Evolutionary conservation across 768 basidiomycete genomes (phyloP).

Genomic region (Pisolithus albus): DNA sequence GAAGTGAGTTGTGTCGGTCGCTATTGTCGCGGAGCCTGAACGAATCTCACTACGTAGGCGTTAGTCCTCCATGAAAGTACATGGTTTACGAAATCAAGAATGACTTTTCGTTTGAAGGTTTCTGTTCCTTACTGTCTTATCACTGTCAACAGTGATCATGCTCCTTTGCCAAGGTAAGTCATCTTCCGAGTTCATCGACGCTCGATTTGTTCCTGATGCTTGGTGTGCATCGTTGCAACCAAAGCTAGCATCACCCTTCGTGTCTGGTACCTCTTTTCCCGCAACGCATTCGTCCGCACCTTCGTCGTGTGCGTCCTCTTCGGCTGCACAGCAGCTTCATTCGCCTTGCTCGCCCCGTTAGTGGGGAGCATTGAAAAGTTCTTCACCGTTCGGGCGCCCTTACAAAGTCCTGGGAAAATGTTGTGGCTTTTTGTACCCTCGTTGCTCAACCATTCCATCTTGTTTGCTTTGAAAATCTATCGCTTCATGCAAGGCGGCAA

Average conservation of each 20-base stretch:
- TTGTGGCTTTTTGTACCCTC: slow-evolving; percentile 11
- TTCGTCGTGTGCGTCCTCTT: background rate
- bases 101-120: background rate
- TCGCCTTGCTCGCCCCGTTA: background rate
- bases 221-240: too few species aligned
- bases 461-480: slow-evolving; percentile 13
- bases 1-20: background rate
- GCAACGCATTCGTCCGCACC: background rate
- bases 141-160: background rate
- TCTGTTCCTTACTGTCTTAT: background rate
- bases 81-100: too few species aligned
- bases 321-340: background rate
- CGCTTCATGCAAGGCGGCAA: slow-evolving; percentile 6
- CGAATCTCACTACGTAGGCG: background rate
- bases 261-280: slow-evolving; percentile 15
- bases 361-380: background rate
- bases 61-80: background rate
- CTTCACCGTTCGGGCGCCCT: background rate
- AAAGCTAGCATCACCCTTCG: slow-evolving; percentile 12
- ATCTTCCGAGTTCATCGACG: background rate
- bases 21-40: background rate
- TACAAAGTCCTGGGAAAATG: background rate
- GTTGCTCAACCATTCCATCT: slow-evolving; percentile 8
- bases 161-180: slow-evolving; percentile 13
- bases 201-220: too few species aligned